Evolutionary conservation across 2,329 filamentous ascomycete genomes (phyloP), one percentile per base, ranked within the genome.

Genomic region (Penicillium sp.): DNA sequence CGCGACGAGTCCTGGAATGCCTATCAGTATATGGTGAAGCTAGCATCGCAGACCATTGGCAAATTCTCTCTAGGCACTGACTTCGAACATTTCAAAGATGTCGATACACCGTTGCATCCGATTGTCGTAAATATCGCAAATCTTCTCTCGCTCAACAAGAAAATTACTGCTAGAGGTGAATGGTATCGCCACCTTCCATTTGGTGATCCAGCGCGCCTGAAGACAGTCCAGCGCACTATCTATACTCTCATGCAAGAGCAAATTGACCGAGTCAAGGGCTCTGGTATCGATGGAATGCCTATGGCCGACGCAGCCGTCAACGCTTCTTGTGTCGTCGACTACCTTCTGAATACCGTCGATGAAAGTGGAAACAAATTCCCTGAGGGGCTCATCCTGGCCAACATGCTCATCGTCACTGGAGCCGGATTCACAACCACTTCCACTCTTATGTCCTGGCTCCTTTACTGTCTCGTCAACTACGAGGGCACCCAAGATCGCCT

Each of bases 381-480:
- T 0, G 69, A 74, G 35, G 72, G 69, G 52, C 62, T 78, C n/a
- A 68, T 81, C 29, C 65, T 65, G 61, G 70, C 72, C 1, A 49
- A 49, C 33, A 71, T 85, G 0, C 72, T 85, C 2, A 82, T 86
- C 3, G 78, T 79, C 7, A 82, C 79, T 0, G 84, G 76, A 4
- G 84, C 84, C 2, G 85, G 85, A 21, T 87, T 87, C 72, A 85
- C 82, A 1, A 87, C 84, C 0, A 87, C 82, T 0, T 81, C 79
- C 3, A 82, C 82, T 0, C 77, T 87, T 3, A 74, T 87, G 2
- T 84, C 82, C 0, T 87, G 84, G 84, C 73, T 83, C 1, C 66
- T 86, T 39, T 86, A 85, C 65, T 76, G 78, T 5, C 69, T 86
- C 1, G 78, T 81, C 5, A 73, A 68, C 2, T 87, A 87, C 62